Evolutionary conservation across 352 stramenopile species (phyloP), one percentile per base, ranked within the genome.

Genomic region (Pythium periplocum): DNA sequence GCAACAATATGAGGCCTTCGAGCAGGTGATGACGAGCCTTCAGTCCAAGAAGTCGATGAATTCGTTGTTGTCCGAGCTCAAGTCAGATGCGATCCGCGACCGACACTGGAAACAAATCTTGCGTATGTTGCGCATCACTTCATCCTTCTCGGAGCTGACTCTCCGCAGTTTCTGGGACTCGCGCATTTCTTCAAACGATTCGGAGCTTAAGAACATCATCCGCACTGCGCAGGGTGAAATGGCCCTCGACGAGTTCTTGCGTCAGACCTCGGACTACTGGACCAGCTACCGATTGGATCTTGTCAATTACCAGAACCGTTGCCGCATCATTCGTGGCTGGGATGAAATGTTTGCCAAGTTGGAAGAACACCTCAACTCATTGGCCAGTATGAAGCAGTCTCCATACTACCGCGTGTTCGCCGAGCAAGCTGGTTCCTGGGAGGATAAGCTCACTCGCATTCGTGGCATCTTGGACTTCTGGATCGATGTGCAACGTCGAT

Each of bases 401-500:
- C 98, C 98, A 4, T 99, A 99, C 68, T 99, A 99, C 65, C 84
- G 90, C 11, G 86, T 98, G 9, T 99, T 99, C 71, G 96, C 98
- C 33, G 96, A 99, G 66, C 88, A 98, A 64, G 94, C 96, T 31
- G 93, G 96, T 30, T 81, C 84, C 12, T 99, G 97, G 97, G 97
- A 99, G 73, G 94, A 98, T 64, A 97, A 98, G 58, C 69, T 99
- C 30, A 99, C 94, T 0, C 92, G 89, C 52, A 96, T 99, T 31
- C 86, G 96, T 49, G 81, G 92, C 11, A 98, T 99, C 32, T 91
- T 99, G 38, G 98, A 99, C 72, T 89, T 98, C 32, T 99, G 98
- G 97, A 98, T 99, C 53, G 97, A 99, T 66, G 97, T 99, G 2
- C 98, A 99, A 77, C 86, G 97, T 10, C 93, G 96, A 26, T 99